Evolutionary conservation across 768 basidiomycete genomes (phyloP), one percentile per base, ranked within the genome.

Genomic region (Xanthoconium stramineum): DNA sequence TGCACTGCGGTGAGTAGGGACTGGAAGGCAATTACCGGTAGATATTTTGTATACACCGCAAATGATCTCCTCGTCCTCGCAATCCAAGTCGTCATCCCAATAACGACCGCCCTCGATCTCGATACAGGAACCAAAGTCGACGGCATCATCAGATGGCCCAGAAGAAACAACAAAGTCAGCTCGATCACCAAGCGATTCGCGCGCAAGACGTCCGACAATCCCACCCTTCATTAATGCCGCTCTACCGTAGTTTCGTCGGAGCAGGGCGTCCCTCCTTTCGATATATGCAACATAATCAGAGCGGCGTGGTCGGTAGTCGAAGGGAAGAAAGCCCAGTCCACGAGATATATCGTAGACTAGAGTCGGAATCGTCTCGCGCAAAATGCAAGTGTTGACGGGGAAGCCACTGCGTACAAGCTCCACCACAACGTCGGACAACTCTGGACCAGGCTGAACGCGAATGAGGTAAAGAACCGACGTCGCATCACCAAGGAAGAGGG

Each of bases 31-130:
- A 10, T 44, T 37, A 56, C 50, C 24, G 10, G 50, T 52, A 7
- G 44, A 56, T 1, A 56, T 0, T n/a, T 52, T 52, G 30, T 56
- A 56, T 3, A 56, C 13, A 6, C 55, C 50, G 19, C 50, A 52
- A 15, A 56, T 47, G 4, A 56, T 20, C 5, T 52, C 30, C 8
- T 56, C 5, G 10, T 56, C 45, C 9, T 28, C n/a, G 8, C 10
- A 33, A 20, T 51, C 30, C 13, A 56, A 10, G 5, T 56, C 37
- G 19, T 56, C 14, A 6, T 52, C 37, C 50, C 55, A 56, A 30
- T 44, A 50, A 14, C 5, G 8, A 5, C 4, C 5, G 5, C 7
- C n/a, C 4, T 15, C 29, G 1, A 55, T 50, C 9, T 55, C 12
- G 6, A 55, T 42, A 32, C 13, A 19, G 7, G 35, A 43, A 15